phyloP scores from a whole-genome alignment of 2,329 filamentous ascomycete genomes.

The Sporothrix luriei region DNA sequence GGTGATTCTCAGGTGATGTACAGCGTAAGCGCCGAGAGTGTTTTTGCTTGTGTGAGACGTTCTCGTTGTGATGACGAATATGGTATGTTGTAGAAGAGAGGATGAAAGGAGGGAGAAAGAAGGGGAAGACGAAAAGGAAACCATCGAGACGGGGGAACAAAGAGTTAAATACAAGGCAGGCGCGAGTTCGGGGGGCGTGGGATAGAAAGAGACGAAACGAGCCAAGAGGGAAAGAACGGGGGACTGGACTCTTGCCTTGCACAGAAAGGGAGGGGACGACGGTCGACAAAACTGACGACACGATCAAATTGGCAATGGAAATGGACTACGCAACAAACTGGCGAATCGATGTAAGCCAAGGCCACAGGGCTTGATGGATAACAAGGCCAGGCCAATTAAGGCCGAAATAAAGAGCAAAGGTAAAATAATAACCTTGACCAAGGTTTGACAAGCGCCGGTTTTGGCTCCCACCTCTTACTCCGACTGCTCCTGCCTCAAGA shows the following conservation, averaged over 20 bases:
- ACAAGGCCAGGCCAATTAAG: conserved; percentile 9
- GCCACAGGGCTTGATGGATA: conserved; percentile 13
- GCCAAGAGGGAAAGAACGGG: conserved; percentile 7
- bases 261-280: background rate
- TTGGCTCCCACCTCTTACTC: background rate
- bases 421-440: conserved; percentile 13
- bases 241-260: background rate
- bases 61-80: background rate
- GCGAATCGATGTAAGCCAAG: conserved; percentile 16
- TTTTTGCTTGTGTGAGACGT: background rate
- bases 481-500: conserved; percentile 2
- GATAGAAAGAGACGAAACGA: background rate
- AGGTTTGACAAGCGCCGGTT: conserved; percentile 9
- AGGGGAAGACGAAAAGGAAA: background rate
- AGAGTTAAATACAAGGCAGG: conserved; percentile 19
- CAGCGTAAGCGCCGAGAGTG: background rate
- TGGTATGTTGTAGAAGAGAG: background rate
- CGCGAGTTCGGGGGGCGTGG: background rate
- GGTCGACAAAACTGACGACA: conserved; percentile 11
- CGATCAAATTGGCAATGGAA: conserved; percentile 25
- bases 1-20: background rate
- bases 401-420: background rate
- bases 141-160: conserved; percentile 8
- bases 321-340: background rate
- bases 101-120: background rate